These are phyloP conservation scores for Coccomyxa subellipsoidea DNA, from an alignment of 163 green algal species.

Conservation along the genomic window DNA sequence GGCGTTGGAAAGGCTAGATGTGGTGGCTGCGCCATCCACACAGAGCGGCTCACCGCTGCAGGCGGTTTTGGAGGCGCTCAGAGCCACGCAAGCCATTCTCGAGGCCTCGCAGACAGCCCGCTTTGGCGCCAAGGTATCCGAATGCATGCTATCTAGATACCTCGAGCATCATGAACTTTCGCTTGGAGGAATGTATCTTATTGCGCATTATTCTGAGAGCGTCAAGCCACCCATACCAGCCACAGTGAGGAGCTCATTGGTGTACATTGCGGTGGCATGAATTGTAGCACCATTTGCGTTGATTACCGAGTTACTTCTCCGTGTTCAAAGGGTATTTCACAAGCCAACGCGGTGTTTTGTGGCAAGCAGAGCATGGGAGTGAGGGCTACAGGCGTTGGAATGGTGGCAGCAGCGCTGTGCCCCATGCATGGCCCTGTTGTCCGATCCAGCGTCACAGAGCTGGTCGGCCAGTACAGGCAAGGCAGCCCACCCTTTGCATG, in stretches of 20 bases:
- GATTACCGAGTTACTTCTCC: too few species aligned
- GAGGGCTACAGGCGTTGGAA: not conserved
- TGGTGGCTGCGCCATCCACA: constrained; percentile 5
- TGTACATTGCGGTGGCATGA: too few species aligned
- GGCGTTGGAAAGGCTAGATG: constrained; percentile 54
- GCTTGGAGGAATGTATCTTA: too few species aligned
- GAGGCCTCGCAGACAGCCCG: constrained; percentile 13
- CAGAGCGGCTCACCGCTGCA: not conserved
- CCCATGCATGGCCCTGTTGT: constrained; percentile 87
- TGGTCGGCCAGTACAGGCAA: constrained; percentile 73
- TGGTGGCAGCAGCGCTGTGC: constrained; percentile 36
- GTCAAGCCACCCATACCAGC: too few species aligned
- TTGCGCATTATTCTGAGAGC: too few species aligned
- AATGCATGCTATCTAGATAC: too few species aligned
- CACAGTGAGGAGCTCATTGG: too few species aligned
- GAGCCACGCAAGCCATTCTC: constrained; percentile 5
- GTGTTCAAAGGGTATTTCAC: too few species aligned
- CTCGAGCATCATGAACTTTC: too few species aligned
- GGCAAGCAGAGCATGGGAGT: constrained; percentile 1
- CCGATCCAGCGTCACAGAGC: constrained; percentile 45
- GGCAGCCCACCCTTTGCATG: not conserved
- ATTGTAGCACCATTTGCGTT: too few species aligned
- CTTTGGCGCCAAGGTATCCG: constrained; percentile 19
- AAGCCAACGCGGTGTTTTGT: not conserved
- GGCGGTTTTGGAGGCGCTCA: not conserved